These are phyloP conservation scores for Cyclospora cayetanensis DNA, from an alignment of 169 alveolate species.

Conservation along the genomic window DNA sequence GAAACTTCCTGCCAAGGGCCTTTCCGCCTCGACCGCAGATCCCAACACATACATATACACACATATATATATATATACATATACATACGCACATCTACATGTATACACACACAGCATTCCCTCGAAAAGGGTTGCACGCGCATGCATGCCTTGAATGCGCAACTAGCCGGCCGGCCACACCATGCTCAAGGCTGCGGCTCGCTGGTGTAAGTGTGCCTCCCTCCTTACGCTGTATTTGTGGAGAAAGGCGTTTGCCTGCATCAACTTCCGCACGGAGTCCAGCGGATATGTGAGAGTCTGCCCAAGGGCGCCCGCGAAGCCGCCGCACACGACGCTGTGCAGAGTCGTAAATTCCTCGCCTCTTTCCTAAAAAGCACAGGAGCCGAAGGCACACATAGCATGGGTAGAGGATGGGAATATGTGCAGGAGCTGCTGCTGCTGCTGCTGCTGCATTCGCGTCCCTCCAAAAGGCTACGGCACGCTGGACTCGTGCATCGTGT, in stretches of 20 bases:
- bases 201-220: background rate
- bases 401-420: background rate
- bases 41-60: background rate
- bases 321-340: conserved; percentile 36
- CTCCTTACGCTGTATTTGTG: background rate
- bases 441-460: too few relatives aligned
- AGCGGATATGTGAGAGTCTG: conserved; percentile 59
- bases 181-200: background rate
- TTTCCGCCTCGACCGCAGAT: background rate
- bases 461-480: too few relatives aligned
- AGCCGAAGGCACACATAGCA: background rate
- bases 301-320: conserved; percentile 33
- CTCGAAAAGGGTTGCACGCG: background rate
- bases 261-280: conserved; percentile 53
- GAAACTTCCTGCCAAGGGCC: background rate
- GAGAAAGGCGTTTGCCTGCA: conserved; percentile 43
- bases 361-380: background rate
- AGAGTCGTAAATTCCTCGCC: background rate
- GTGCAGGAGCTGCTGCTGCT: too few relatives aligned
- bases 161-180: background rate
- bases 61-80: background rate
- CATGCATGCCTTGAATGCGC: background rate
- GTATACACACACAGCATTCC: background rate
- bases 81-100: background rate
- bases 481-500: too few relatives aligned